Conservation (phyloP, 2,329 filamentous ascomycete genomes). For the Pseudogymnoascus sp. region DNA sequence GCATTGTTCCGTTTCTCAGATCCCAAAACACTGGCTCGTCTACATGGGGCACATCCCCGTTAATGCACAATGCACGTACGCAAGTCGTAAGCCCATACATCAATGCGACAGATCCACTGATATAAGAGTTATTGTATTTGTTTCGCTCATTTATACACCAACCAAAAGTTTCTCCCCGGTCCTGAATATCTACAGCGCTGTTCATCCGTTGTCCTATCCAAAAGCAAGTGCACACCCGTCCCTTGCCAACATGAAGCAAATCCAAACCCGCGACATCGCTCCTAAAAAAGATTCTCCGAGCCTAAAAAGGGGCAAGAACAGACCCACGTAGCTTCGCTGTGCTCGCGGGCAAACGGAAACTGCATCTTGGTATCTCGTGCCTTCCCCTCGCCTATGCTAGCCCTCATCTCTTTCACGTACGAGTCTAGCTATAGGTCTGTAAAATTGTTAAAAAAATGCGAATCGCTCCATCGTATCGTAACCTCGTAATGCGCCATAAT, state of each 20-base stretch:
- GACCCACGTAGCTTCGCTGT: not conserved
- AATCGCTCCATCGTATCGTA: conserved; percentile 3
- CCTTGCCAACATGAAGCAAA: conserved; percentile 4
- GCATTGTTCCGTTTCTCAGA: not conserved
- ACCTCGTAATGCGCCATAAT: not conserved
- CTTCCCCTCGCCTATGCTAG: not conserved
- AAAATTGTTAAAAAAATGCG: not conserved
- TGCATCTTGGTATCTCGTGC: conserved; percentile 2
- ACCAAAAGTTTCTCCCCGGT: not conserved
- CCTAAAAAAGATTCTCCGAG: not conserved
- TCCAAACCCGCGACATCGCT: not conserved
- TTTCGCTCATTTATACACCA: conserved; percentile 7
- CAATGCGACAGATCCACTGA: not conserved
- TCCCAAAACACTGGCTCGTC: not conserved
- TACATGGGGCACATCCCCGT: not conserved
- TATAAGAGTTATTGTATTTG: not conserved
- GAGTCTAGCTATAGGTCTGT: not conserved
- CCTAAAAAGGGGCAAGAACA: not conserved
- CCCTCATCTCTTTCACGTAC: not conserved
- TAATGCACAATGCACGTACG: not conserved
- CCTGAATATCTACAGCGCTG: conserved; percentile 3
- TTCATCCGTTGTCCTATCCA: not conserved
- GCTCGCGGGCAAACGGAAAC: not conserved
- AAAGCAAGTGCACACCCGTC: not conserved
- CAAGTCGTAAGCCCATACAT: conserved; percentile 2